Evolutionary conservation across 495 filamentous ascomycete genomes (phyloP).

Genomic region (Xylaria acuta): DNA sequence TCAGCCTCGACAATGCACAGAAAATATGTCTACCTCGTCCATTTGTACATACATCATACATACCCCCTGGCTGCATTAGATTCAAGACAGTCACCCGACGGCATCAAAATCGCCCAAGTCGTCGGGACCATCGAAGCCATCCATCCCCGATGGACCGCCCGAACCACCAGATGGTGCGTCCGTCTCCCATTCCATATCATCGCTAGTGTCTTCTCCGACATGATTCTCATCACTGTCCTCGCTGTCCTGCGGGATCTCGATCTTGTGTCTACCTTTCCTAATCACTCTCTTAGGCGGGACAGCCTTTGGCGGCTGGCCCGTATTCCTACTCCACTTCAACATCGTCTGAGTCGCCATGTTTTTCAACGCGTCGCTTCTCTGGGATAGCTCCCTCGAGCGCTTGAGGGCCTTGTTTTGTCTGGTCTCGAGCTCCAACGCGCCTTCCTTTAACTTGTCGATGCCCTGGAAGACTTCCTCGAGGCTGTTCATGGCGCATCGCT

Average conservation of each 20-base stretch:
- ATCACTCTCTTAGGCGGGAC: not conserved
- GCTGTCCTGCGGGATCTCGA: not conserved
- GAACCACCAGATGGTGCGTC: not conserved
- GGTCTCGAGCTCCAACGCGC: not conserved
- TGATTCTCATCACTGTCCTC: not conserved
- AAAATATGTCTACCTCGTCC: not conserved
- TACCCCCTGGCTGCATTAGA: too few relatives aligned
- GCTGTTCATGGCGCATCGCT: not conserved
- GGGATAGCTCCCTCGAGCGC: not conserved
- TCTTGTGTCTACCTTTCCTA: not conserved
- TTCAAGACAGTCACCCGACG: too few relatives aligned
- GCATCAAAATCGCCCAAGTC: too few relatives aligned
- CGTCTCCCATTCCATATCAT: not conserved
- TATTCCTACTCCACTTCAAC: not conserved
- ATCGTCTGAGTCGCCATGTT: not conserved
- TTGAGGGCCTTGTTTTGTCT: not conserved
- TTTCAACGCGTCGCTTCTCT: not conserved
- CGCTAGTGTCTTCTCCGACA: not conserved
- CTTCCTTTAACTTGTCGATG: not conserved
- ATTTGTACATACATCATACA: not conserved
- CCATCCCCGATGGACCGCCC: too few relatives aligned
- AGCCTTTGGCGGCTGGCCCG: not conserved
- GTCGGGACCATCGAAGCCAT: too few relatives aligned
- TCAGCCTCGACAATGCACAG: not conserved
- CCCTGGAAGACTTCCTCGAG: not conserved